Base-by-base conservation (phyloP, 2,329 filamentous ascomycete species). In the Fusarium sp. region DNA sequence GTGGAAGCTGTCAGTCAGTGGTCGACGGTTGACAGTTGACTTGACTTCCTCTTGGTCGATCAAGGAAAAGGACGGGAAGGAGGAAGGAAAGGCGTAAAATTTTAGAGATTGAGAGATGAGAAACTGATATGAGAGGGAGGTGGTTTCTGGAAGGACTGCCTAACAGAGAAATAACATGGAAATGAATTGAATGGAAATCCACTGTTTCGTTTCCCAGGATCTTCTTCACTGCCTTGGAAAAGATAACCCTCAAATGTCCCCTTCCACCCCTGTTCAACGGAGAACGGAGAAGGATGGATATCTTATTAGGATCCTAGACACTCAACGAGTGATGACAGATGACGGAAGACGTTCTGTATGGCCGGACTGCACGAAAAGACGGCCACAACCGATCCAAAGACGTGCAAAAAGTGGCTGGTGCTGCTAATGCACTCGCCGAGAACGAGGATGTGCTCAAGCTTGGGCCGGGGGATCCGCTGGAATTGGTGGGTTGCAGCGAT, bases 211-310 rank as follows among this genome's bases (percentile, higher is more conserved):
- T 54, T 66, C 56, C 60, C 65, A 41, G 68, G 67, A 44, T 71
- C 26, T 44, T 63, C 42, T 55, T 50, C 67, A 63, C 69, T 75
- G 62, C 72, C 69, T 73, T 77, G 66, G 72, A 77, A 76, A 77
- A 77, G 74, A 74, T 74, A 74, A 62, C 71, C 67, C 71, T 74
- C 68, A 69, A 57, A 63, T 66, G 58, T 70, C 66, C 47, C 57
- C 53, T 48, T 63, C 58, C 55, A 66, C 66, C 74, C 74, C 74
- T 68, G 70, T 69, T 57, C 38, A 44, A 36, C 17, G 26, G 54
- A 39, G 36, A 66, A 44, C 47, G 45, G 53, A 32, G 59, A 58
- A 44, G 62, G 48, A 62, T 67, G 47, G 58, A 54, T 66, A 66
- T 58, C 26, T 28, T 53, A 55, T 22, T 28, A n/a, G 35, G 26